These are phyloP conservation scores for Coemansia sp. DNA, from an alignment of 192 early-diverging fungal species.

Conservation along the genomic window DNA sequence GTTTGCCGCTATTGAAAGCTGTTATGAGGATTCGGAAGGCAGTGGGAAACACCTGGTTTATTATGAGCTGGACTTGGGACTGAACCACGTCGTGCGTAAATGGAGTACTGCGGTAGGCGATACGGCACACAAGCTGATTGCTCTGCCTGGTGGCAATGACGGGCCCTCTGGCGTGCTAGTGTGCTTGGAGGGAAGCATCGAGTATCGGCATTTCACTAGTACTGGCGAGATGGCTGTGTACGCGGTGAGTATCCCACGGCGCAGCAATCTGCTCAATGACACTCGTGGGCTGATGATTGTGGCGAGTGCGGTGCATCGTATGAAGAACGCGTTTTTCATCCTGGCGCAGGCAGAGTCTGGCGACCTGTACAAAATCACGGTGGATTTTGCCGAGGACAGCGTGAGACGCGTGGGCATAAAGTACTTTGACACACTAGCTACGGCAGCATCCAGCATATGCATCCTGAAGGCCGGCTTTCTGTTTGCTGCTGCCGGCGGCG, in stretches of 20 bases:
- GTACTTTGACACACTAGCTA: constrained; percentile 95
- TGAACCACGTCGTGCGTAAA: constrained; percentile 97
- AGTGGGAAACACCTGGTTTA: constrained; percentile 84
- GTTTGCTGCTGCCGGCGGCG: constrained; percentile 82
- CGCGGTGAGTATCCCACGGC: constrained; percentile 79
- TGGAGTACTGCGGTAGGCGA: constrained; percentile 84
- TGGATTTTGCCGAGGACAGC: constrained; percentile 67
- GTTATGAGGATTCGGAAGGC: constrained; percentile 77
- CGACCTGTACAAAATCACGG: constrained; percentile 90
- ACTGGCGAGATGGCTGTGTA: constrained; percentile 46
- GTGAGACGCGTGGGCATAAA: constrained; percentile 76
- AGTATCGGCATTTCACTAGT: constrained; percentile 75
- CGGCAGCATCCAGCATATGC: constrained; percentile 72
- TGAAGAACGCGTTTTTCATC: constrained; percentile 88
- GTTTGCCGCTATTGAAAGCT: constrained; percentile 91
- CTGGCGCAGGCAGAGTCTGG: constrained; percentile 89
- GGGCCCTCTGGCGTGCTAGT: constrained; percentile 98
- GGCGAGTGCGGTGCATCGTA: constrained; percentile 82
- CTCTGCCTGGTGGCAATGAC: constrained; percentile 75
- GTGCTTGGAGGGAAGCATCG: constrained; percentile 86
- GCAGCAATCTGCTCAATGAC: constrained; percentile 69
- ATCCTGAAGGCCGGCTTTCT: constrained; percentile 93
- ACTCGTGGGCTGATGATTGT: constrained; percentile 76
- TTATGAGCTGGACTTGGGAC: constrained; percentile 96
- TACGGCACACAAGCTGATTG: constrained; percentile 78